Evolutionary conservation across 441 rosid species (phyloP).

Genomic region (Geranium incanum): DNA sequence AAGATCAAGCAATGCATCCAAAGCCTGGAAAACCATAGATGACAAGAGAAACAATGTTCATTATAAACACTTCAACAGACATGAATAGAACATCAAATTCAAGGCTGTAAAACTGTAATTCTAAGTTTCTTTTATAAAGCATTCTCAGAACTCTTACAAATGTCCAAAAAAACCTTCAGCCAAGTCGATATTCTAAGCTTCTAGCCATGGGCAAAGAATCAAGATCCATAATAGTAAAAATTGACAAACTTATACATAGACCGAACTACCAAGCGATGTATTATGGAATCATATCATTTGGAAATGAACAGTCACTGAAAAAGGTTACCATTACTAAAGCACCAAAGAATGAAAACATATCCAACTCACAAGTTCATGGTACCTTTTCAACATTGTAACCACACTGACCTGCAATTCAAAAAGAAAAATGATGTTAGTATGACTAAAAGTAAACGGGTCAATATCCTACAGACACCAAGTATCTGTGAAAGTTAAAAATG

Average conservation of each 20-base stretch:
- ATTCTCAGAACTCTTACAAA: not conserved
- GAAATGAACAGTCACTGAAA: not conserved
- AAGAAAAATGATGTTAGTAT: constrained; percentile 19
- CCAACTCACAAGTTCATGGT: constrained; percentile 21
- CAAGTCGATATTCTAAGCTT: not conserved
- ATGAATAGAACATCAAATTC: constrained; percentile 15
- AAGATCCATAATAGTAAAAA: not conserved
- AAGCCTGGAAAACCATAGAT: constrained; percentile 40
- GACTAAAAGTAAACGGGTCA: constrained; percentile 9
- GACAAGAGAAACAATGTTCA: not conserved
- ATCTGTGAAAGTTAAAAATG: not conserved
- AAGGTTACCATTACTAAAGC: not conserved
- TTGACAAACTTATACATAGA: not conserved
- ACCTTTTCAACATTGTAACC: constrained; percentile 72
- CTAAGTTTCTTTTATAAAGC: not conserved
- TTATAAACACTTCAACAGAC: not conserved
- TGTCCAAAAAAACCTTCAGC: not conserved
- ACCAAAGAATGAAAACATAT: not conserved
- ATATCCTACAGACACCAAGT: not conserved
- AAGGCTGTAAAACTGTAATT: not conserved
- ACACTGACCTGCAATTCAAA: constrained; percentile 61
- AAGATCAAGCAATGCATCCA: constrained; percentile 58
- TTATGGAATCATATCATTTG: not conserved
- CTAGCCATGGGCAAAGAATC: not conserved
- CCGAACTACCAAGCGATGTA: not conserved